These are phyloP conservation scores for Zoysia pacifica DNA, from an alignment of 176 grass and related monocot species.

Conservation along the genomic window DNA sequence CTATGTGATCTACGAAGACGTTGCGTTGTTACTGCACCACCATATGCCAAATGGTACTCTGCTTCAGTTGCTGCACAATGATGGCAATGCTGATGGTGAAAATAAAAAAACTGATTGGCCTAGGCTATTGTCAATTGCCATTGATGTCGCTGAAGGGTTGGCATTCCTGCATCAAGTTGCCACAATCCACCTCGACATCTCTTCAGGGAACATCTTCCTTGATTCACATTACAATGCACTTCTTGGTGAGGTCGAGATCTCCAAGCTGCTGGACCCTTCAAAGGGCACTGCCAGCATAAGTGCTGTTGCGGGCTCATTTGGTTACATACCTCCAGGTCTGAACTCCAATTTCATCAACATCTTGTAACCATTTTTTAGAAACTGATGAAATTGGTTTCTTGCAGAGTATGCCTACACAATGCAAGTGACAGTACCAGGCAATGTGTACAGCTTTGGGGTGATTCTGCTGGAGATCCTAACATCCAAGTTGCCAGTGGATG, in stretches of 20 bases:
- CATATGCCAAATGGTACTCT: conserved; percentile 82
- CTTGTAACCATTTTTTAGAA: neutral
- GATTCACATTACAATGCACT: conserved; percentile 69
- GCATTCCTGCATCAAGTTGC: conserved; percentile 84
- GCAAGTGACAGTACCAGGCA: conserved; percentile 88
- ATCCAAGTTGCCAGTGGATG: conserved; percentile 75
- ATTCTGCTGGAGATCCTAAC: conserved; percentile 87
- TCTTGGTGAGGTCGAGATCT: conserved; percentile 88
- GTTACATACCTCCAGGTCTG: conserved; percentile 95
- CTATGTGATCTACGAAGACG: conserved; percentile 84
- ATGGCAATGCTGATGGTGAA: neutral
- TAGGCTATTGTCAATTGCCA: conserved; percentile 66
- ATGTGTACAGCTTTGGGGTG: conserved; percentile 96
- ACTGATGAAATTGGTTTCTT: conserved; percentile 27
- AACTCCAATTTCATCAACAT: conserved; percentile 9
- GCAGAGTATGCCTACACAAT: conserved; percentile 99
- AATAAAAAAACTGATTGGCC: conserved; percentile 70
- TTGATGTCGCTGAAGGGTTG: conserved; percentile 73
- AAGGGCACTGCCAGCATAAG: conserved; percentile 97
- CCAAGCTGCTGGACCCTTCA: conserved; percentile 85
- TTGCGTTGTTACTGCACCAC: conserved; percentile 73
- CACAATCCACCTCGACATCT: conserved; percentile 91
- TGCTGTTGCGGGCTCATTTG: conserved; percentile 84
- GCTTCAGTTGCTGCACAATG: conserved; percentile 63
- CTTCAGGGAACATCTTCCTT: conserved; percentile 73